Evolutionary conservation across 1,139 yeast species (phyloP), one percentile per base, ranked within the genome.

Genomic region (Sugiyamaella sp.): DNA sequence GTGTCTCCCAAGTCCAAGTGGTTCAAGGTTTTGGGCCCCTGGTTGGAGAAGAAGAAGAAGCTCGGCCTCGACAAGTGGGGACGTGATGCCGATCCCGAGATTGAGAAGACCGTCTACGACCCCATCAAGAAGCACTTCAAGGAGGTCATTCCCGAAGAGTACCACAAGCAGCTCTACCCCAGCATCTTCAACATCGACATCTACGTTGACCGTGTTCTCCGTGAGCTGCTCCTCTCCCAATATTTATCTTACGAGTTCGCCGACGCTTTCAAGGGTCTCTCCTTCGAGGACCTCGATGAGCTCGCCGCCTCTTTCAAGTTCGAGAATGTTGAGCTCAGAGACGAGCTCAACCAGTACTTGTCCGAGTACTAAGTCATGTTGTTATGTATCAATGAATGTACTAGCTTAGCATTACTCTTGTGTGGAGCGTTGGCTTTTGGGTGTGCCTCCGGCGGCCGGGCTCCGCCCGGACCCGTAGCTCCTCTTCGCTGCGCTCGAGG

Each of bases 1-100:
- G 79, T 75, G 17, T 64, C 72, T 8, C 79, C 80, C 17, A 60
- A 72, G 21, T 73, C 79, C 51, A 71, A 72, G 57, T 76, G 77
- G 73, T 75, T 64, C 61, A 54, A 71, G 57, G 65, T 76, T 2
- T 71, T 77, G 49, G 77, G 77, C 69, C 60, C 59, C 10, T 76
- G 72, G 69, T 65, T 77, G 48, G 62, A 62, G 51, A 77, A 75
- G 67, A 77, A 77, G 68, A 70, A 72, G 61, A 64, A 66, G 45
- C 66, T 77, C 46, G 80, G 80, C 20, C 67, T 77, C 59, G 80
- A 77, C 62, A 67, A 68, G 62, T 77, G 80, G 80, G 80, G 80
- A 22, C 69, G 72, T 53, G 78, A 76, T 57, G 72, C 75, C 51
- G 77, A 70, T 56, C 74, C 78, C 6, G 61, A 70, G 53, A 61